A percentile compares a stretch with the other conserved stretches of the same genome.
phyloP scores from a whole-genome alignment of 768 basidiomycete genomes.

The Trametes cinnabarina region DNA sequence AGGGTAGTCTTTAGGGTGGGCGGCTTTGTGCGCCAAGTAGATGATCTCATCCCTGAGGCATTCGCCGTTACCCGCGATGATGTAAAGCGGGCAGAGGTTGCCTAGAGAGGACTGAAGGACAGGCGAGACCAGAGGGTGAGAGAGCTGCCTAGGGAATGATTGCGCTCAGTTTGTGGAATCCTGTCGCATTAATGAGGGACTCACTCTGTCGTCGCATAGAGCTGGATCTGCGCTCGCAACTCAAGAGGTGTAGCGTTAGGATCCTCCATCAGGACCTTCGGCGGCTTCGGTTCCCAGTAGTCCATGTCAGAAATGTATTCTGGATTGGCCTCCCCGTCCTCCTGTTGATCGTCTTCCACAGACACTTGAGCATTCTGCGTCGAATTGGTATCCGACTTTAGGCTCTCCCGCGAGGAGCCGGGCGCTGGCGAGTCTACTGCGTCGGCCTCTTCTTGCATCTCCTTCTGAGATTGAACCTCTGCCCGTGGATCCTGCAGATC shows the following conservation, averaged over 20 bases:
- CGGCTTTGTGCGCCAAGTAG: slow-evolving; percentile 77
- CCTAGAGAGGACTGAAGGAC: slow-evolving; percentile 69
- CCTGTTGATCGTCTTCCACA: neutral
- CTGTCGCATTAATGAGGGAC: no score
- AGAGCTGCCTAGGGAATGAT: slow-evolving; percentile 43
- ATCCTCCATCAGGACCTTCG: slow-evolving; percentile 54
- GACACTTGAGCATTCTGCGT: neutral
- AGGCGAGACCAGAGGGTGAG: slow-evolving; percentile 73
- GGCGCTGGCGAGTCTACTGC: neutral
- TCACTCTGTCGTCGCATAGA: slow-evolving; percentile 77
- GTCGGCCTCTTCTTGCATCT: slow-evolving; percentile 10
- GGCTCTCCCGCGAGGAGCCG: no score
- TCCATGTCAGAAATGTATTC: slow-evolving; percentile 24
- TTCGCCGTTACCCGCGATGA: slow-evolving; percentile 72
- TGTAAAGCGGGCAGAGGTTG: slow-evolving; percentile 72
- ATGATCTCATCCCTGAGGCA: slow-evolving; percentile 77
- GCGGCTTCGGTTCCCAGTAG: slow-evolving; percentile 52
- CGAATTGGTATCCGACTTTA: no score
- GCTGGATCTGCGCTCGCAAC: slow-evolving; percentile 65
- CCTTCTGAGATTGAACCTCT: slow-evolving; percentile 17
- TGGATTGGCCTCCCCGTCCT: slow-evolving; percentile 4
- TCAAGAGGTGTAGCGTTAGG: slow-evolving; percentile 44
- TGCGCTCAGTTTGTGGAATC: neutral
- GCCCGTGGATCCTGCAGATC: slow-evolving; percentile 21
- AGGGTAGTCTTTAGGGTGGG: slow-evolving; percentile 65